A percentile compares a stretch with the other conserved stretches of the same genome.
Conservation (phyloP, 225 moss, liverwort and hornwort species). For the Sphagnum contortum region DNA sequence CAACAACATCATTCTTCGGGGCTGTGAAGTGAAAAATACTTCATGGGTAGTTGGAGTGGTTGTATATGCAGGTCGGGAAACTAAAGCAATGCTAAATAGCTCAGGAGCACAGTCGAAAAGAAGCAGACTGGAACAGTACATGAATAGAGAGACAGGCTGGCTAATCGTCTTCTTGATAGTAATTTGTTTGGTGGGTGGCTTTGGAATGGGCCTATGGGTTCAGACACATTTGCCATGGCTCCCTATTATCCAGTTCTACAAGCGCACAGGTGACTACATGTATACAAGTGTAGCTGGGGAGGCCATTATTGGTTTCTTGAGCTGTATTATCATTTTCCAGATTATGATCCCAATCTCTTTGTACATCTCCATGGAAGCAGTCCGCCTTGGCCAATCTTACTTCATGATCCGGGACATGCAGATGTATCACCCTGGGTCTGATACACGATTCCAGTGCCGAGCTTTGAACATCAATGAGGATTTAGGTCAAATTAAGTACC, state of each 20-base stretch:
- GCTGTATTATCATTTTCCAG: constrained; percentile 38
- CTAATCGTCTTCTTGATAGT: constrained; percentile 31
- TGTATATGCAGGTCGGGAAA: constrained; percentile 46
- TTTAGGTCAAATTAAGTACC: constrained; percentile 42
- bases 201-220: constrained; percentile 37
- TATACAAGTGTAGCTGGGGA: constrained; percentile 26
- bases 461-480: constrained; percentile 49
- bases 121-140: constrained; percentile 40
- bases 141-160: constrained; percentile 47
- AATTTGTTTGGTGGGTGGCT: constrained; percentile 26
- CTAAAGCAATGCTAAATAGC: constrained; percentile 51
- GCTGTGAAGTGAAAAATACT: constrained; percentile 45
- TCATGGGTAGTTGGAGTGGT: constrained; percentile 41
- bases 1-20: constrained; percentile 35
- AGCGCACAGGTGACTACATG: constrained; percentile 12
- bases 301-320: constrained; percentile 29
- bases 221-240: constrained; percentile 20
- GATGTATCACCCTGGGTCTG: constrained; percentile 27
- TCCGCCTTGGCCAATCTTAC: constrained; percentile 40
- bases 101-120: constrained; percentile 43
- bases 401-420: constrained; percentile 33
- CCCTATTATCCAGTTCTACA: constrained; percentile 27
- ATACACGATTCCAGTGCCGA: constrained; percentile 33
- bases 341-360: constrained; percentile 51
- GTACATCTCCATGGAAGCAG: constrained; percentile 48